Conservation (phyloP, 441 rosid genomes). For the Brassica balearica region DNA sequence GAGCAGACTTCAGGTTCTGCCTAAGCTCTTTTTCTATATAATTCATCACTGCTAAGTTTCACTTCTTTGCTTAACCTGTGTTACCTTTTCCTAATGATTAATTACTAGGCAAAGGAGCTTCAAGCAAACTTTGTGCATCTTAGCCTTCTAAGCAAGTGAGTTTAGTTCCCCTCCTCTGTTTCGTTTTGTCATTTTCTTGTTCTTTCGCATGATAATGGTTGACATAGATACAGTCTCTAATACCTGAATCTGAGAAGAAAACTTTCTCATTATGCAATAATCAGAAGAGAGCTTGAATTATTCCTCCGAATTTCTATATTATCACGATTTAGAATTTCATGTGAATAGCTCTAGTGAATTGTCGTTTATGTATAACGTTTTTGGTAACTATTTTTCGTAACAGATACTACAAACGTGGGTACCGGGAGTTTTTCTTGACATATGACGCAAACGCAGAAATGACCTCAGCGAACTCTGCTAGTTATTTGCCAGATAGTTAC, state of each 20-base stretch:
- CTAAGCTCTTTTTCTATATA: conserved; percentile 11
- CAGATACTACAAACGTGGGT: too few relatives aligned
- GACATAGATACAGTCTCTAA: neutral
- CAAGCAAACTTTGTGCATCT: conserved; percentile 85
- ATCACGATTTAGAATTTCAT: too few relatives aligned
- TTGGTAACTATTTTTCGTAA: conserved; percentile 5
- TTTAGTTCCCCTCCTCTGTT: conserved; percentile 33
- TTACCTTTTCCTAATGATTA: conserved; percentile 27
- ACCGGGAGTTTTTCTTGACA: too few relatives aligned
- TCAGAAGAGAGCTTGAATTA: too few relatives aligned
- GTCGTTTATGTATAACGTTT: neutral
- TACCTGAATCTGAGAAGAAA: neutral
- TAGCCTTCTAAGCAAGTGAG: conserved; percentile 83
- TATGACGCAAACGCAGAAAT: too few relatives aligned
- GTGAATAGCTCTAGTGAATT: conserved; percentile 22
- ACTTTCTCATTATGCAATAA: neutral
- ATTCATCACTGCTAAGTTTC: neutral
- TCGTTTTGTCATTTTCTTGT: conserved; percentile 2
- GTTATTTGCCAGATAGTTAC: too few relatives aligned
- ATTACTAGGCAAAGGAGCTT: conserved; percentile 78
- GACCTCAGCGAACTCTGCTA: too few relatives aligned
- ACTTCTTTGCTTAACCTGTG: conserved; percentile 17
- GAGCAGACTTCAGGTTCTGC: conserved; percentile 77
- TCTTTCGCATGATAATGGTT: neutral
- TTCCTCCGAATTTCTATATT: too few relatives aligned